These are phyloP conservation scores for Arthrobotrys iridis DNA, from an alignment of 2,329 filamentous ascomycete species.

Conservation along the genomic window DNA sequence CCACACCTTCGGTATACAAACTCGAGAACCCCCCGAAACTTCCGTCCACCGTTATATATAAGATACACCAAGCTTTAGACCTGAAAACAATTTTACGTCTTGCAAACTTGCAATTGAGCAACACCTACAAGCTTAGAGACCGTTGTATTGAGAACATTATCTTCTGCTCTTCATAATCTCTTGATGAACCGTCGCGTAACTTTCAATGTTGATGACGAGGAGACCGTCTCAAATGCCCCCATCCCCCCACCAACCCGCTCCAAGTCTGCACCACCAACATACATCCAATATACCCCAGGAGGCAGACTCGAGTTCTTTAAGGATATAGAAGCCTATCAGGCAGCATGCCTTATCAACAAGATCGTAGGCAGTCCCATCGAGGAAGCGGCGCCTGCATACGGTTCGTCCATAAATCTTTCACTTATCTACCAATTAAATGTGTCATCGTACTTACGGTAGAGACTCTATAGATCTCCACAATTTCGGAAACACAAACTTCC, in stretches of 20 bases:
- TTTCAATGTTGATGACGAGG: constrained; percentile 29
- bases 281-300: constrained; percentile 17
- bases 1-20: neutral
- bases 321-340: constrained; percentile 39
- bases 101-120: too few relatives aligned
- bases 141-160: too few relatives aligned
- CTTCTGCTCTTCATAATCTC: too few relatives aligned
- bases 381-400: constrained; percentile 28
- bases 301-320: constrained; percentile 27
- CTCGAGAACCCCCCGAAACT: too few relatives aligned
- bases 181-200: constrained; percentile 29
- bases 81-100: too few relatives aligned
- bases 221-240: neutral
- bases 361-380: neutral
- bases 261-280: constrained; percentile 7
- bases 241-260: neutral
- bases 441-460: too few relatives aligned
- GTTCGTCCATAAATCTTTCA: neutral
- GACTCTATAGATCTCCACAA: constrained; percentile 8
- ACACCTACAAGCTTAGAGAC: too few relatives aligned
- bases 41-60: too few relatives aligned
- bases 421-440: neutral
- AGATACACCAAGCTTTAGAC: neutral
- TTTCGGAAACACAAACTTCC: neutral
- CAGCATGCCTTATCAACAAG: constrained; percentile 41